Evolutionary conservation across 2,329 filamentous ascomycete genomes (phyloP).

Genomic region (Monosporascus sp.): DNA sequence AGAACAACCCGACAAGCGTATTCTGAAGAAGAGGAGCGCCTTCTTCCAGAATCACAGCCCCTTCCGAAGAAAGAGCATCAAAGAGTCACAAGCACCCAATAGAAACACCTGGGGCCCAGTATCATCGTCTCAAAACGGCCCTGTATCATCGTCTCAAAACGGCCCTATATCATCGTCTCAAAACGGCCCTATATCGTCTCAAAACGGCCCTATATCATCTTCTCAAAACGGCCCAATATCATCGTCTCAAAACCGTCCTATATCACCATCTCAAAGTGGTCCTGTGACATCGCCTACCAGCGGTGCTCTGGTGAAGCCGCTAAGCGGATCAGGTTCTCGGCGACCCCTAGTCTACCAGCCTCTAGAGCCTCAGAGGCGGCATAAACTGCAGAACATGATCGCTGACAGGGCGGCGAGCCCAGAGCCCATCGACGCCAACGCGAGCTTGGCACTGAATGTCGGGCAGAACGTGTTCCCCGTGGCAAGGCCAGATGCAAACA

Average conservation of each 20-base stretch:
- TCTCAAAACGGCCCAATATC: conserved; percentile 34
- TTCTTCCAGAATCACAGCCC: conserved; percentile 94
- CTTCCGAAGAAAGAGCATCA: conserved; percentile 88
- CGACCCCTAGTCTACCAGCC: conserved; percentile 35
- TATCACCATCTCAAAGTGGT: conserved; percentile 9
- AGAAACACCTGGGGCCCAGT: conserved; percentile 56
- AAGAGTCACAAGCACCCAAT: conserved; percentile 50
- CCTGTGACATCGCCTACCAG: conserved; percentile 2
- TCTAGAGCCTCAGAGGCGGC: conserved; percentile 23
- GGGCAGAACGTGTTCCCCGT: conserved; percentile 97
- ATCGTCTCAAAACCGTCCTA: conserved; percentile 3
- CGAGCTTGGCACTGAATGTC: conserved; percentile 87
- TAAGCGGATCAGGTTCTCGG: conserved; percentile 19
- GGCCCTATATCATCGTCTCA: conserved; percentile 9
- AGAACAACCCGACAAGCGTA: conserved; percentile 56
- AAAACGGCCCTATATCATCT: conserved; percentile 13
- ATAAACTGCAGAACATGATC: conserved; percentile 25
- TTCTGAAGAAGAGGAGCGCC: conserved; percentile 68
- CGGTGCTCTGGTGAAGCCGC: too few relatives aligned
- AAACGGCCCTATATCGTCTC: not conserved
- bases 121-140: conserved; percentile 6
- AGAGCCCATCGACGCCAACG: conserved; percentile 84
- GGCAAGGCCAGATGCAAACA: conserved; percentile 65
- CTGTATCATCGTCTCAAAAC: not conserved
- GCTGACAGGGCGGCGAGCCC: conserved; percentile 57